Base-by-base conservation (phyloP, 257 asterid genomes). In the Solanum pimpinellifolium region DNA sequence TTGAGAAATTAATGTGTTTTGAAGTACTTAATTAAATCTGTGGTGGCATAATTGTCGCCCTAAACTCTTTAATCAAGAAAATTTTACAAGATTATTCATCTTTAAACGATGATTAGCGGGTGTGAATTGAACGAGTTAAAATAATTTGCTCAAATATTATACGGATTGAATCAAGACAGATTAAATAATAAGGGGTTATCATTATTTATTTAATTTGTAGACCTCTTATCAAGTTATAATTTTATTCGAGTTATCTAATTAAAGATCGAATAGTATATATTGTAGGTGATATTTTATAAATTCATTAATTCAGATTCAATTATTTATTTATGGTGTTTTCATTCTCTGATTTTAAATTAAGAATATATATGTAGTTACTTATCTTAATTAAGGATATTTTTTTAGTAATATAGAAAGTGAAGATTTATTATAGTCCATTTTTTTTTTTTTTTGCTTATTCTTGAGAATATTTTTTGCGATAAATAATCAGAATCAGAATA, bases 21-120 rank as follows among this genome's bases (percentile, higher is more conserved):
- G 15, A 49, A 49, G 69, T 49, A 81, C 46, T 80, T 81, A 72
- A 21, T 27, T 78, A 21, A 46, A 12, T n/a, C 31, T 81, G 85
- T 49, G 85, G 85, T 81, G 85, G 85, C 85, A 49, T 35, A 78
- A 46, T 81, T 49, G 85, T 81, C 85, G 85, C 85, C 85, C 85
- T 49, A 5, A 81, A 81, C 31, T 66, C 31, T 29, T 81, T 20
- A 47, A 49, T 49, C 20, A 81, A 49, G 46, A 20, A 81, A 49
- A 29, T 18, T 81, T 69, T 81, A 46, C 16, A 44, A 25, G 25
- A 25, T 44, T 25, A 5, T 29, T 11, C 11, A 18, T 42, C 1
- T 2, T 14, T 7, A 1, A 18, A 31, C 4, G 23, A 8, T 5
- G 0, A 14, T 69, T 18, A 3, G 3, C 6, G 15, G 14, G 78